Conservation (phyloP, 108 stramenopile genomes). For the Chaetoceros muelleri region DNA sequence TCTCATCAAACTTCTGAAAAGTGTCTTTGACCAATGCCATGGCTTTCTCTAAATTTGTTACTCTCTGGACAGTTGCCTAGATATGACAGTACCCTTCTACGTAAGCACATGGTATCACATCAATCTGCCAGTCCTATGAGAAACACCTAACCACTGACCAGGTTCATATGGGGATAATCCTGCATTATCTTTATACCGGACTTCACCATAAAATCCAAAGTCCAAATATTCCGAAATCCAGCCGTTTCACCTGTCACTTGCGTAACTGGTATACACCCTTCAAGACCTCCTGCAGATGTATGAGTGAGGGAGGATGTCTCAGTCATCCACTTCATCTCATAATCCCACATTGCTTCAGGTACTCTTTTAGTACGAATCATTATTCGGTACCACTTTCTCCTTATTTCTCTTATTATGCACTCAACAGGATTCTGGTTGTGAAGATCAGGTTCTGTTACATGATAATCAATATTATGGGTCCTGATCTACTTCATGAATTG, state of each 20-base stretch:
- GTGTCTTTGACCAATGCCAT: background rate
- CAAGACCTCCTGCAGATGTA: background rate
- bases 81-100: constrained; percentile 3
- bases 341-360: constrained; percentile 19
- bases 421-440: constrained; percentile 8
- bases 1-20: constrained; percentile 1
- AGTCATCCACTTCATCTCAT: constrained; percentile 9
- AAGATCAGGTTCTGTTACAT: constrained; percentile 2
- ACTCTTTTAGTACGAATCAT: constrained; percentile 3
- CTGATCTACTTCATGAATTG: constrained; percentile 2
- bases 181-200: constrained; percentile 17
- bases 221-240: constrained; percentile 30
- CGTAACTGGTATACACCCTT: constrained; percentile 8
- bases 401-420: constrained; percentile 8
- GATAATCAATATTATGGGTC: background rate
- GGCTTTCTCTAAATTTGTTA: constrained; percentile 15
- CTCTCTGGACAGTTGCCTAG: constrained; percentile 17
- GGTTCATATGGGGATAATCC: constrained; percentile 3
- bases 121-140: constrained; percentile 7
- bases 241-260: constrained; percentile 19
- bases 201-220: constrained; percentile 27
- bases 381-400: constrained; percentile 6
- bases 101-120: constrained; percentile 26
- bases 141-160: no score
- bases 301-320: no score